Evolutionary conservation across 805 yeast genomes (phyloP), one percentile per base, ranked within the genome.

Genomic region (fission yeast (Schizosaccharomyces pombe)): DNA sequence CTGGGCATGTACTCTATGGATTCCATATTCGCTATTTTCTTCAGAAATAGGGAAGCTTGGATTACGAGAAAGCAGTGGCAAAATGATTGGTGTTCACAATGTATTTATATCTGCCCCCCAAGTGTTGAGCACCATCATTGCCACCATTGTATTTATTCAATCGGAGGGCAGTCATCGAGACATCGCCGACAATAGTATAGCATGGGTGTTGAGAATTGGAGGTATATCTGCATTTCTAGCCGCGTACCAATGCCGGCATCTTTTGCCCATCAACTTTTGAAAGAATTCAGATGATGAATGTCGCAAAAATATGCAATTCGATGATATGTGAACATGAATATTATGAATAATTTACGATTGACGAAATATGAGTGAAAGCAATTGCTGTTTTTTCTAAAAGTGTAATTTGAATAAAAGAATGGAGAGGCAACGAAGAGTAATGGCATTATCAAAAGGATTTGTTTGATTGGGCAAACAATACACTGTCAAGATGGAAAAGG

Each of bases 1-100:
- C 0, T 78, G 83, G 83, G 82, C 82, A 1, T 70, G 70, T 56
- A 78, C 81, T 0, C 68, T 76, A 16, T 78, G 83, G 83, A 77
- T 79, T 2, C 83, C 83, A 5, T 78, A 77, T 62, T 77, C 77
- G 1, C 60, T 78, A 39, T 76, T 78, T 9, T 74, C 80, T 33
- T 79, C 76, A 59, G 80, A 76, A 57, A 68, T 75, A 16, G 68
- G 77, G 31, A 64, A 78, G 54, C 72, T 75, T 31, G 74, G 72
- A 57, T 49, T 49, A 4, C 79, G 74, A 57, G 73, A 73, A 57
- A 79, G 76, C 59, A 71, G 79, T 2, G 81, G 81, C 0, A 68
- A 76, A 2, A 68, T 76, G 37, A 61, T 77, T 56, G 80, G 79
- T 1, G 71, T 76, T 19, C 80, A 76, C 61, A 76, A 77, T 60